These are phyloP conservation scores for Pleurotus eryngii DNA, from an alignment of 768 basidiomycete species.

Conservation along the genomic window DNA sequence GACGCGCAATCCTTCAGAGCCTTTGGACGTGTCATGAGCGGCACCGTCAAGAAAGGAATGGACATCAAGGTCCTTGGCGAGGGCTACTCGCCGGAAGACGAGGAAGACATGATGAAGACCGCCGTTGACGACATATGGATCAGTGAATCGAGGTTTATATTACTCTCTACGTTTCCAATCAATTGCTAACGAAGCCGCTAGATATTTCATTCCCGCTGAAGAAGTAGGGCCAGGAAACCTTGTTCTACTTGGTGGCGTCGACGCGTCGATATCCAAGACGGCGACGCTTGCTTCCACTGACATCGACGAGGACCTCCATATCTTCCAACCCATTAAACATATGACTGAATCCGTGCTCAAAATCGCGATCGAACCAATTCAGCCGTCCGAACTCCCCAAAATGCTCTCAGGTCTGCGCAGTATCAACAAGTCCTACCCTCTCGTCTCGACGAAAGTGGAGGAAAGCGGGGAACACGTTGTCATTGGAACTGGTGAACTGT, in stretches of 20 bases:
- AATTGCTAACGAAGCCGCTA: slow-evolving; percentile 26
- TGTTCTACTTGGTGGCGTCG: slow-evolving; percentile 89
- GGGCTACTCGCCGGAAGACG: slow-evolving; percentile 97
- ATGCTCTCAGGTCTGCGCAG: slow-evolving; percentile 97
- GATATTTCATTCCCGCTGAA: slow-evolving; percentile 88
- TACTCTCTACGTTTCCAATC: background rate
- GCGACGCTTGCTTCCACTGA: slow-evolving; percentile 79
- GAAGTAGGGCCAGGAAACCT: slow-evolving; percentile 91
- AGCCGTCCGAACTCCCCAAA: slow-evolving; percentile 96
- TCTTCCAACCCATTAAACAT: slow-evolving; percentile 95
- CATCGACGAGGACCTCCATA: slow-evolving; percentile 84
- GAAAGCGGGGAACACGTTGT: slow-evolving; percentile 98
- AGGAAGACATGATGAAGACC: slow-evolving; percentile 93
- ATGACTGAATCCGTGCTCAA: slow-evolving; percentile 97
- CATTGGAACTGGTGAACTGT: slow-evolving; percentile 95
- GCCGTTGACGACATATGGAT: slow-evolving; percentile 88
- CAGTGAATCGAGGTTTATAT: slow-evolving; percentile 78
- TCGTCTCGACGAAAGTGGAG: slow-evolving; percentile 93
- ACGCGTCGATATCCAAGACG: slow-evolving; percentile 92
- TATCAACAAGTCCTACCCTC: slow-evolving; percentile 96
- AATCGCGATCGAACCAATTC: slow-evolving; percentile 96
- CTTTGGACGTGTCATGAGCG: slow-evolving; percentile 91
- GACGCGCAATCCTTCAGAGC: slow-evolving; percentile 97
- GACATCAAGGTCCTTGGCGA: slow-evolving; percentile 96
- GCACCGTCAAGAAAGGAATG: slow-evolving; percentile 81